A percentile compares a stretch with the other conserved stretches of the same genome.
These are phyloP conservation scores for Suhomyces tanzawaensis DNA, from an alignment of 805 yeast genomes.

Conservation along the genomic window DNA sequence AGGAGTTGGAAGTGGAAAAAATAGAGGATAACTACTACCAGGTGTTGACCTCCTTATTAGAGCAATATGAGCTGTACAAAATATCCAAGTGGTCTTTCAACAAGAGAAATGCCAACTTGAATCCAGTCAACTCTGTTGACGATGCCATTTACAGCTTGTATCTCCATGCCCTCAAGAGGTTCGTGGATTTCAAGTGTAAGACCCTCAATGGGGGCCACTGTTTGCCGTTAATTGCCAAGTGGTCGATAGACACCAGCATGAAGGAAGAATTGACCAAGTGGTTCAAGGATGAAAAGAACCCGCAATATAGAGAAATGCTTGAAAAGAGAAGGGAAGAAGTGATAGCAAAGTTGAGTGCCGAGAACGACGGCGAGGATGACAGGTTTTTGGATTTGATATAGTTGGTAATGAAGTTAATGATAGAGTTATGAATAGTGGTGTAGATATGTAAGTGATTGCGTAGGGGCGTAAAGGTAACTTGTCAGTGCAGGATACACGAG, in stretches of 20 bases:
- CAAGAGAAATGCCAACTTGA: slow-evolving; percentile 4
- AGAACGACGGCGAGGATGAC: slow-evolving; percentile 27
- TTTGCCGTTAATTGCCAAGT: slow-evolving; percentile 31
- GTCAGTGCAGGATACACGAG: too few relatives aligned
- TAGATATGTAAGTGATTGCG: too few relatives aligned
- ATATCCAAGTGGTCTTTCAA: slow-evolving; percentile 21
- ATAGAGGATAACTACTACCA: slow-evolving; percentile 20
- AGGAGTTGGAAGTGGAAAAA: slow-evolving; percentile 16
- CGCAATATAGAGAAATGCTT: slow-evolving; percentile 20
- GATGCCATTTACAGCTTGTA: slow-evolving; percentile 15
- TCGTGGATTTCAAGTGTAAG: slow-evolving; percentile 29
- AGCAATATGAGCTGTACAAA: slow-evolving; percentile 11
- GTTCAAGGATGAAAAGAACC: slow-evolving; percentile 18
- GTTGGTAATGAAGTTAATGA: not conserved
- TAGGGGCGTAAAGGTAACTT: too few relatives aligned
- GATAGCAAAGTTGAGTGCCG: slow-evolving; percentile 17
- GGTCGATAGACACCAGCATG: slow-evolving; percentile 36
- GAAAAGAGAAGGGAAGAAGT: slow-evolving; percentile 24
- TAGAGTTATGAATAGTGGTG: too few relatives aligned
- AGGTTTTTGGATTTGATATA: slow-evolving; percentile 31
- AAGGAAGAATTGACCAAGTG: slow-evolving; percentile 18
- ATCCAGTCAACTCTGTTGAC: slow-evolving; percentile 5
- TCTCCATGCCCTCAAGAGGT: slow-evolving; percentile 20
- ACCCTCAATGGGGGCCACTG: slow-evolving; percentile 27
- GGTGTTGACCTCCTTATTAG: slow-evolving; percentile 17